Base-by-base conservation (phyloP, 768 basidiomycete genomes). In the Leccinum barrowsii region DNA sequence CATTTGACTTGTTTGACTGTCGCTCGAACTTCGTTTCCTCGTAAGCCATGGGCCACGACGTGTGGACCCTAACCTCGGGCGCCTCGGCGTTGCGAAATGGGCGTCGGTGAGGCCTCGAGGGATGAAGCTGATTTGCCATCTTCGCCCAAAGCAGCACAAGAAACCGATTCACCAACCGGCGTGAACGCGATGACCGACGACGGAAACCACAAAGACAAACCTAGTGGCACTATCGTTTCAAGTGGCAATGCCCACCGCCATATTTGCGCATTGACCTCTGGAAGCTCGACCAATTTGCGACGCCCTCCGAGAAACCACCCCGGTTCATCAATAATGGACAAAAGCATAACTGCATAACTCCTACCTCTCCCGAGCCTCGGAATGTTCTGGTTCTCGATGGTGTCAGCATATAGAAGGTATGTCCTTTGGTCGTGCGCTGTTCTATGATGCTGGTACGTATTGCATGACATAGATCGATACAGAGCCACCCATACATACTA, bases 181-280 rank as follows among this genome's bases (percentile, higher is more conserved):
- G n/a, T n/a, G 17, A 40, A 10, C 17, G 17, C 10, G 40, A 19
- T 72, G n/a, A 47, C 56, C 10, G 63, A 68, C 1, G 73, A 74
- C 5, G 52, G 58, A 11, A 50, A 74, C 58, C 82, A 79, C 82
- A 68, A 80, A 24, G 82, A 82, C 65, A 82, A 22, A 82, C 82
- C 7, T 79, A 77, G 75, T 75, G 8, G 30, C n/a, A 78, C 77
- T 1, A 75, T 81, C 59, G 63, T 68, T 21, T 74, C 32, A 11
- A 4, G 75, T 2, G 60, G 61, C 19, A 60, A 65, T n/a, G 64
- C 68, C 80, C 58, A 61, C 58, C 55, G 63, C 12, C 26, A 26
- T 7, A 7, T 26, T 1, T 26, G 26, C 59, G 26, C 26, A 7
- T 28, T 28, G 7, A 28, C 26, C 26, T 28, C 32, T 0, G 32